Evolutionary conservation across 768 basidiomycete genomes (phyloP), one percentile per base, ranked within the genome.

Genomic region (Boletellus ananiceps): DNA sequence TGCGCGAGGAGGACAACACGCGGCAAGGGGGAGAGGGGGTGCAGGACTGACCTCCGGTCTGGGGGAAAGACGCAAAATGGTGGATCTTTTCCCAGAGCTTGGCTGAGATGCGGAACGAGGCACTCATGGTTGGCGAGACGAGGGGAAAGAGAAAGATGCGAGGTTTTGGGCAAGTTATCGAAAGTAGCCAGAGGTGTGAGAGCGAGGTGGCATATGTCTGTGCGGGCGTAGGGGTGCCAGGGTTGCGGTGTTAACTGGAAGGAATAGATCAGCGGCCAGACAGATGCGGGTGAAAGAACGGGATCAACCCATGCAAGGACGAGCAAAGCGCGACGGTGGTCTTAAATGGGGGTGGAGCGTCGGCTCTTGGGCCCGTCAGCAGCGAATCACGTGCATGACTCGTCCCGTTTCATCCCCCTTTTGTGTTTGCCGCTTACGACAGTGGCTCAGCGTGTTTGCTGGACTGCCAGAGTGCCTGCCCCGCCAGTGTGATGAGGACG

Each of bases 61-160:
- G 93, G 5, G 90, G 89, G 69, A 93, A 93, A 1, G 86, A 86
- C 0, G 91, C 89, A 64, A 89, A 93, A 60, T 93, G 87, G 71
- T 88, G 87, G 51, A 93, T 90, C 71, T 79, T 84, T 70, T 93
- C 88, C 91, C 91, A 93, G 55, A 93, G 75, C 8, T 82, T 76
- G 50, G 83, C 71, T 21, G 85, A 77, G 52, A 94, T 93, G 41
- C 83, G 79, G 69, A 88, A 92, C 18, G 58, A 57, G 15, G 67
- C 66, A 40, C 68, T 65, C 75, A 77, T 75, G 56, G 23, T 51
- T 25, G 23, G 23, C 23, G 23, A 25, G 23, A 25, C 23, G 23
- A 19, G 19, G 19, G 19, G 19, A 25, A 25, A 25, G 6, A 23
- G 7, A 4, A 18, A 36, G 37, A 47, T 37, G 19, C n/a, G 19